Base-by-base conservation (phyloP, 1,284 basidiomycete species). In the Papiliotrema terrestris region DNA sequence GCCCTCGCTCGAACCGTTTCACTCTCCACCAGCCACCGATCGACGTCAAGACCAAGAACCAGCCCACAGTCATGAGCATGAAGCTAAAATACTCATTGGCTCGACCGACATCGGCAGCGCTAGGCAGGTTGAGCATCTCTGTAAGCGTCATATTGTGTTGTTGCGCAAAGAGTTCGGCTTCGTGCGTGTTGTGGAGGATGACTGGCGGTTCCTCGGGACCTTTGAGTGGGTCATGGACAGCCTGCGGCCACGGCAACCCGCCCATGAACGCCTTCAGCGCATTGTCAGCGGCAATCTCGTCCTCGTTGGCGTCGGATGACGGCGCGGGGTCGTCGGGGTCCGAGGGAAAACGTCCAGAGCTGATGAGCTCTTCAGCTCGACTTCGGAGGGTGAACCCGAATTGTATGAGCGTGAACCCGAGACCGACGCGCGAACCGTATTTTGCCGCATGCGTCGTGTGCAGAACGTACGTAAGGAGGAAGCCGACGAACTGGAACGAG, bases 401-500 rank as follows among this genome's bases (percentile, higher is more conserved):
- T 67, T 93, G 91, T 61, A 98, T 93, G 55, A 99, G 80, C 0
- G 96, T 98, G 61, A 97, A 81, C 13, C 96, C 95, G 22, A 99
- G 83, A 19, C 95, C 96, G 0, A 91, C 92, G 39, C 93, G 86
- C 19, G 91, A 93, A 48, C 96, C 95, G 69, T 85, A 91, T 73
- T 94, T 94, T 52, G 89, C 91, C 0, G 95, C 92, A 70, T 98
- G 95, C 0, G 91, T 89, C n/a, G 88, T 89, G 74, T 91, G 89
- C 3, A 96, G 83, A 62, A 96, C 85, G 73, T 91, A 95, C 1
- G 91, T 94, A 77, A 95, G 85, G 65, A 95, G 80, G 84, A 95
- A 96, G 45, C 91, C 93, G 63, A 97, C 84, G 73, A 98, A 95
- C 76, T 97, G 92, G 86, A 98, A 98, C 76, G 93, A 91, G 78